phyloP scores from a whole-genome alignment of 805 yeast genomes.

The Cyberlindnera nakhonratchasimensis region DNA sequence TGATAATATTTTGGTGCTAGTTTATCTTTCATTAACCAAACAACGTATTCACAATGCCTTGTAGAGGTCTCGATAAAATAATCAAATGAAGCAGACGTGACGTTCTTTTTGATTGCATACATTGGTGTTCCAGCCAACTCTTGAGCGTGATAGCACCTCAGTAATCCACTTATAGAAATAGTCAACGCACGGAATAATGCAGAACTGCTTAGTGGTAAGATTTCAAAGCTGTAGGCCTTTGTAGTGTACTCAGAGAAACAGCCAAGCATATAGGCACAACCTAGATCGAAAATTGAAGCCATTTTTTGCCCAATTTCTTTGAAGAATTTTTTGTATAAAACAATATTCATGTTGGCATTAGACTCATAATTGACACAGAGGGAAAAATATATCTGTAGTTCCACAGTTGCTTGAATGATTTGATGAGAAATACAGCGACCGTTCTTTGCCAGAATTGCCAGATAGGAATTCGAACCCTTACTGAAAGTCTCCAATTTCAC shows the following conservation, averaged over 20 bases:
- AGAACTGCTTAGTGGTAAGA: constrained; percentile 12
- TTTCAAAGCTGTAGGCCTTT: constrained; percentile 11
- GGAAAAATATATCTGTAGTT: constrained; percentile 11
- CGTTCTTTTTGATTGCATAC: constrained; percentile 1
- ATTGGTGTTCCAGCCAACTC: constrained; percentile 11
- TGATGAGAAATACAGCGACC: constrained; percentile 11
- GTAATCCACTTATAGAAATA: constrained; percentile 1
- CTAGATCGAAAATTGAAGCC: constrained; percentile 9
- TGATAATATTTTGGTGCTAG: constrained; percentile 17
- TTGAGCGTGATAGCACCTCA: constrained; percentile 20
- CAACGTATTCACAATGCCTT: constrained; percentile 5
- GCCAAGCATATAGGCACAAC: constrained; percentile 12
- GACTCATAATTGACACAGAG: constrained; percentile 17
- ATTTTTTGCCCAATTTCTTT: neutral
- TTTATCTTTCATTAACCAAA: constrained; percentile 9
- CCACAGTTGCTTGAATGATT: constrained; percentile 12
- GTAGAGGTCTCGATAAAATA: constrained; percentile 1
- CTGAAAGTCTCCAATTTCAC: neutral
- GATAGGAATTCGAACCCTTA: constrained; percentile 8
- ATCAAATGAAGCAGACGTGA: constrained; percentile 3
- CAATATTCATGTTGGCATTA: constrained; percentile 11
- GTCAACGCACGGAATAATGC: constrained; percentile 8
- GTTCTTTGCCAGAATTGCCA: constrained; percentile 12
- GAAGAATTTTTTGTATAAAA: constrained; percentile 11
- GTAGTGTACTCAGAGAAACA: constrained; percentile 9